These are phyloP conservation scores for Athelia sp. DNA, from an alignment of 1,284 basidiomycete species.

Conservation along the genomic window DNA sequence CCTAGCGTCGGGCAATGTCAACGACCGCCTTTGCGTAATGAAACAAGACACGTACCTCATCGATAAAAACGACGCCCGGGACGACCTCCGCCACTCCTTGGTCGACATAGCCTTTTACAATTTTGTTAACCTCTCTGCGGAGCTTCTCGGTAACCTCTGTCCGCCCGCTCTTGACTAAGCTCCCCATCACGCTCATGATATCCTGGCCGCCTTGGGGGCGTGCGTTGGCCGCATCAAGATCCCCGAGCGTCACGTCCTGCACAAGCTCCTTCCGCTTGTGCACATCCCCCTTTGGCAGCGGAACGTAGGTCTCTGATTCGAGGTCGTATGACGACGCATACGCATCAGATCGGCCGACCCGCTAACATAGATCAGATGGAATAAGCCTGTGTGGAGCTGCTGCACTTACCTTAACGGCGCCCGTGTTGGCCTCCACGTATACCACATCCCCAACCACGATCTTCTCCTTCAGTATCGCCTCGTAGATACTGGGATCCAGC, in stretches of 20 bases:
- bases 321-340: constrained; percentile 99
- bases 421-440: constrained; percentile 92
- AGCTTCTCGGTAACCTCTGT: constrained; percentile 98
- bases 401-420: constrained; percentile 83
- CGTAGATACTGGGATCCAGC: constrained; percentile 93
- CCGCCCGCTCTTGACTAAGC: constrained; percentile 88
- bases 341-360: constrained; percentile 95
- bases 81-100: constrained; percentile 98
- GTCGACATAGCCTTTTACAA: constrained; percentile 97
- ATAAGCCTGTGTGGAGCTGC: constrained; percentile 1
- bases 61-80: constrained; percentile 97
- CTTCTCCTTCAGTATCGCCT: constrained; percentile 96
- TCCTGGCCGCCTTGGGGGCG: constrained; percentile 94
- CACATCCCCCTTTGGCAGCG: constrained; percentile 96
- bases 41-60: constrained; percentile 65
- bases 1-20: constrained; percentile 43
- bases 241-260: constrained; percentile 95
- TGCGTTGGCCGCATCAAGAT: constrained; percentile 96
- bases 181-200: constrained; percentile 99
- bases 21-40: too few relatives aligned
- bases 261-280: constrained; percentile 98
- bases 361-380: constrained; percentile 35
- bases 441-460: constrained; percentile 97
- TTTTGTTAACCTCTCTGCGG: constrained; percentile 92
- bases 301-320: constrained; percentile 97